Percentiles rank a stretch among this genome's conserved stretches.
Evolutionary conservation across 495 filamentous ascomycete genomes (phyloP).

Genomic region (Saxophila tyrrhenica): DNA sequence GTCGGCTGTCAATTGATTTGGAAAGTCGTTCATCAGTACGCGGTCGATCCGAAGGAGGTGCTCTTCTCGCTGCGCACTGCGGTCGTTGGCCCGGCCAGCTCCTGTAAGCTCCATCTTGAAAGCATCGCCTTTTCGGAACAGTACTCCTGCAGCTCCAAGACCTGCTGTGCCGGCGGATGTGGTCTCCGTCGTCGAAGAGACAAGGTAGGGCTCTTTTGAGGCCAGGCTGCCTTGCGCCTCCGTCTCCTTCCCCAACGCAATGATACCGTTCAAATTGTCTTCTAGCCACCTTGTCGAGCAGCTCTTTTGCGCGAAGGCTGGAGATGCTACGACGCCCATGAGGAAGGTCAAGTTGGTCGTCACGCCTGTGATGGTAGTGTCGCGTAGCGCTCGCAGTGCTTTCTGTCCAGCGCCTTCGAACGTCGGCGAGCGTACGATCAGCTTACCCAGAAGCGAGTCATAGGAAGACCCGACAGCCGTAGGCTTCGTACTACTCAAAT

Average conservation of each 20-base stretch:
- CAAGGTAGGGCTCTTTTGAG: not conserved
- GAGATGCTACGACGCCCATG: constrained; percentile 38
- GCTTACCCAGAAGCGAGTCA: constrained; percentile 46
- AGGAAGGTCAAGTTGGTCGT: constrained; percentile 44
- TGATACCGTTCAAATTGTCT: constrained; percentile 28
- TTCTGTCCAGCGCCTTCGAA: constrained; percentile 41
- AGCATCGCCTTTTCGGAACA: constrained; percentile 6
- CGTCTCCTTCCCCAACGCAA: constrained; percentile 25
- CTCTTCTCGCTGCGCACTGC: not conserved
- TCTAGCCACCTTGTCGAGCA: constrained; percentile 48
- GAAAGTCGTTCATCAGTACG: constrained; percentile 46
- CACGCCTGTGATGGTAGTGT: constrained; percentile 40
- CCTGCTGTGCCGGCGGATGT: constrained; percentile 2
- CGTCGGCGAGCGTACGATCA: constrained; percentile 41
- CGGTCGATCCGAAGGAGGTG: constrained; percentile 39
- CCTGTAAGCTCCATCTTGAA: constrained; percentile 2
- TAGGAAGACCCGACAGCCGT: constrained; percentile 41
- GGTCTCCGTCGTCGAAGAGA: constrained; percentile 5
- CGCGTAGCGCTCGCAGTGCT: constrained; percentile 40
- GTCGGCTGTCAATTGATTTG: constrained; percentile 39
- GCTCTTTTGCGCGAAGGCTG: constrained; percentile 32
- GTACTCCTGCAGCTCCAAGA: constrained; percentile 2
- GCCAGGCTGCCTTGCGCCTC: not conserved
- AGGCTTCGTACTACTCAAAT: constrained; percentile 32
- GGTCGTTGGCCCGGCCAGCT: not conserved